Evolutionary conservation across 805 yeast genomes (phyloP), one percentile per base, ranked within the genome.

Genomic region (Grigorovia humatica): DNA sequence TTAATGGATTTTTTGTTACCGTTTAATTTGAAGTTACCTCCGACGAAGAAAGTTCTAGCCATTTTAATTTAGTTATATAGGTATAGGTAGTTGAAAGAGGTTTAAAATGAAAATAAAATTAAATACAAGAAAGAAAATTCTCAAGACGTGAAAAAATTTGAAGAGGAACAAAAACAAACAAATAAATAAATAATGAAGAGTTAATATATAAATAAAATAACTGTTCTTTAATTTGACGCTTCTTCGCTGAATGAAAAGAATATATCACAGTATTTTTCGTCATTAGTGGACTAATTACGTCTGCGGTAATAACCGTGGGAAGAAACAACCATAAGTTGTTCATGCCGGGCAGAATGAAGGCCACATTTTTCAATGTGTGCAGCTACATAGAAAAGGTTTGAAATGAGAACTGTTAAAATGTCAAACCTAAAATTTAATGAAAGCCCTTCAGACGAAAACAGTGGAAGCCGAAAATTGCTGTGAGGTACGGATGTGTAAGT

Each of bases 21-120:
- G 81, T 93, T 93, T 88, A 93, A 84, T 76, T 93, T 93, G 82
- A 93, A 91, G 89, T 93, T 93, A 68, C 99, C 99, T 65, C 99
- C 99, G 69, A 93, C 96, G 73, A 93, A 90, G 77, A 91, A 93
- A 73, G 78, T 80, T 75, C 96, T 54, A 70, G 95, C 83, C 95
- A 68, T 67, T 62, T 55, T 60, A 46, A 38, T 18, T 40, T 9
- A 43, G 44, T 42, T 51, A 23, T 41, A 43, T 50, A 40, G 48
- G 41, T 32, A 17, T 47, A 23, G 27, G 13, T 19, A 17, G 38
- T 40, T 35, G 9, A 38, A 13, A 17, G 49, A 20, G 4, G 4
- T 13, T 12, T 38, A 29, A 29, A 30, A 11, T 40, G 38, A 41
- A 35, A 43, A 35, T 23, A 6, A 6, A 23, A 23, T 3, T 23